A percentile compares a stretch with the other conserved stretches of the same genome.
These are phyloP conservation scores for Aureobasidium musti DNA, from an alignment of 2,329 filamentous ascomycete genomes.

Conservation along the genomic window DNA sequence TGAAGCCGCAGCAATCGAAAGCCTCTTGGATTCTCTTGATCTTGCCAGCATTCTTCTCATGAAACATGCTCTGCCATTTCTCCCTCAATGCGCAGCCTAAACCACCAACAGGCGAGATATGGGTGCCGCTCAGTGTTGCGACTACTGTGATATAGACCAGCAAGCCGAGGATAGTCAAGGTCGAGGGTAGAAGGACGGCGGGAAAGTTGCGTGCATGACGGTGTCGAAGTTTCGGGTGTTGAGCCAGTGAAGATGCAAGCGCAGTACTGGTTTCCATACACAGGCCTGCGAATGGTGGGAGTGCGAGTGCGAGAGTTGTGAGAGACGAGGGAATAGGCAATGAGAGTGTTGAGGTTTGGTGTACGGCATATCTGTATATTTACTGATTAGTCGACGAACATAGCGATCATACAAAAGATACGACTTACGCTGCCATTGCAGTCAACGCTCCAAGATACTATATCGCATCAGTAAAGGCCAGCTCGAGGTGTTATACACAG, in stretches of 20 bases:
- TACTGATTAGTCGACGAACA: background rate
- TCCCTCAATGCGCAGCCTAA: conserved; percentile 59
- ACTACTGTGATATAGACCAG: conserved; percentile 46
- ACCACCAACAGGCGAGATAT: conserved; percentile 44
- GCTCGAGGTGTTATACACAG: background rate
- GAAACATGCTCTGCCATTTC: conserved; percentile 59
- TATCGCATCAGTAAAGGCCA: background rate
- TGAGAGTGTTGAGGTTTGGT: conserved; percentile 40
- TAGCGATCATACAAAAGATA: background rate
- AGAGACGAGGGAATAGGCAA: conserved; percentile 49
- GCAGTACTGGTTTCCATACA: conserved; percentile 46
- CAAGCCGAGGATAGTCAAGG: conserved; percentile 46
- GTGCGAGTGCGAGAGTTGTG: conserved; percentile 46
- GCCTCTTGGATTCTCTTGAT: conserved; percentile 65
- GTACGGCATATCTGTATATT: conserved; percentile 38
- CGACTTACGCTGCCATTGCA: conserved; percentile 43
- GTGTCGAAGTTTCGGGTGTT: conserved; percentile 39
- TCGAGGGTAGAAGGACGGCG: conserved; percentile 35
- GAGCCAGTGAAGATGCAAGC: conserved; percentile 35
- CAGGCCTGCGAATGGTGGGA: conserved; percentile 49
- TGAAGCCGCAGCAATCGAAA: conserved; percentile 67
- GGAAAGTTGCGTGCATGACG: conserved; percentile 40
- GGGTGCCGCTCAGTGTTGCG: conserved; percentile 50
- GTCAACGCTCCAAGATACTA: conserved; percentile 49
- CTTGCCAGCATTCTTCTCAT: conserved; percentile 51